Conservation (phyloP, 805 yeast species). For the Candida insectalens region DNA sequence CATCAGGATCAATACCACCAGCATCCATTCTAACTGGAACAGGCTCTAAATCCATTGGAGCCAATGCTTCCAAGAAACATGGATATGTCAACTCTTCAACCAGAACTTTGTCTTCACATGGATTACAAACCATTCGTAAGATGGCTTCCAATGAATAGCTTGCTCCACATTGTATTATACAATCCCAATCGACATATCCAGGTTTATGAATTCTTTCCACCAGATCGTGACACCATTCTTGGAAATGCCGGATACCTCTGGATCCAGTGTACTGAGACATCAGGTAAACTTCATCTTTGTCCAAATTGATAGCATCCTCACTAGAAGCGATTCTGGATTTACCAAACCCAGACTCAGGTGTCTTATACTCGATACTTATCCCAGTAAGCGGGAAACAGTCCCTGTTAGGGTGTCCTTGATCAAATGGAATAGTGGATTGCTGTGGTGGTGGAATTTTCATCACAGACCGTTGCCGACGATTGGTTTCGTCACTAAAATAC, state of each 20-base stretch:
- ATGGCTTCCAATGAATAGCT: constrained; percentile 86
- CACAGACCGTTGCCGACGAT: constrained; percentile 18
- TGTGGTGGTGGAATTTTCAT: constrained; percentile 16
- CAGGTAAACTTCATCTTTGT: constrained; percentile 28
- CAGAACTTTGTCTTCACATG: constrained; percentile 68
- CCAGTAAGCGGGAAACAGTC: constrained; percentile 39
- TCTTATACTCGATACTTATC: constrained; percentile 18
- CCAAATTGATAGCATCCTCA: constrained; percentile 7
- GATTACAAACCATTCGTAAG: constrained; percentile 64
- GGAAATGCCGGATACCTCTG: constrained; percentile 35
- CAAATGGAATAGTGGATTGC: constrained; percentile 34
- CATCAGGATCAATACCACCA: constrained; percentile 68
- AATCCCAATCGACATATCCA: constrained; percentile 54
- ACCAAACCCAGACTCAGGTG: constrained; percentile 34
- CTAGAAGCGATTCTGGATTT: constrained; percentile 28
- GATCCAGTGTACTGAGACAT: constrained; percentile 45
- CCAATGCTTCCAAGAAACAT: constrained; percentile 75
- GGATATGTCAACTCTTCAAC: constrained; percentile 79
- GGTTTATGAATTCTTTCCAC: constrained; percentile 33
- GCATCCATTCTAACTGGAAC: constrained; percentile 74
- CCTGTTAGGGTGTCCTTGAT: constrained; percentile 46
- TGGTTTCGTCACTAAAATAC: constrained; percentile 19
- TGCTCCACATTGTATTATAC: constrained; percentile 68
- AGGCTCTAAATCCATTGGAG: constrained; percentile 57
- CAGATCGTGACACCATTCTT: constrained; percentile 32